phyloP scores from a whole-genome alignment of 2,329 filamentous ascomycete genomes.

The Nothopassalora personata region DNA sequence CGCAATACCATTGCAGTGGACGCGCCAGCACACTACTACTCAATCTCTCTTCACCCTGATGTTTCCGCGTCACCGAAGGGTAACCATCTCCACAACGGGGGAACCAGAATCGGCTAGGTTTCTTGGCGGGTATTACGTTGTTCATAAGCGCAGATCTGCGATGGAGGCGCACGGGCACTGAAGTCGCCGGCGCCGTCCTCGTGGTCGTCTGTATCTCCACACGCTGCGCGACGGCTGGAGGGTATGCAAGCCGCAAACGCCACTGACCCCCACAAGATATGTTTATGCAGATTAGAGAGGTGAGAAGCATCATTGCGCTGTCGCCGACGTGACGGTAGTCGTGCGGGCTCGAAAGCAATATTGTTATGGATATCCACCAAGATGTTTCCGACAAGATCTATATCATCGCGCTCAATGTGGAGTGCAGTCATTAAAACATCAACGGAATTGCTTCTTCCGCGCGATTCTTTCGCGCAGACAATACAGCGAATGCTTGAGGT shows the following conservation, averaged over 20 bases:
- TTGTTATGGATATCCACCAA: too few species aligned
- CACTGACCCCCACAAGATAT: neutral
- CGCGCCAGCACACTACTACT: too few species aligned
- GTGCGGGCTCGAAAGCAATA: neutral
- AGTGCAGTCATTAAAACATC: too few species aligned
- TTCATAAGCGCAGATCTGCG: neutral
- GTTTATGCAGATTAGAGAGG: neutral
- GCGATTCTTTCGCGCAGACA: too few species aligned
- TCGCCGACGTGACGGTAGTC: neutral
- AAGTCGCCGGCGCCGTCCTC: neutral
- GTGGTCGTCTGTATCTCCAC: neutral
- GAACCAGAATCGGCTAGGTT: neutral
- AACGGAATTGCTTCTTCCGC: too few species aligned
- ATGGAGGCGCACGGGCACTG: neutral
- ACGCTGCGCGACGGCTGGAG: neutral
- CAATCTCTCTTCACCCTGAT: too few species aligned
- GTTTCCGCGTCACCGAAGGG: neutral
- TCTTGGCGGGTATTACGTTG: too few species aligned
- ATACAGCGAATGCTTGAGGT: too few species aligned
- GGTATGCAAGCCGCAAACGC: neutral
- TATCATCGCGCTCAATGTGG: too few species aligned
- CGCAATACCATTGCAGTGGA: neutral
- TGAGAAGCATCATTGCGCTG: neutral
- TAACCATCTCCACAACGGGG: neutral
- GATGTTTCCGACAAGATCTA: too few species aligned